Conservation (phyloP, 441 rosid species). For the Adansonia rubrostipa region DNA sequence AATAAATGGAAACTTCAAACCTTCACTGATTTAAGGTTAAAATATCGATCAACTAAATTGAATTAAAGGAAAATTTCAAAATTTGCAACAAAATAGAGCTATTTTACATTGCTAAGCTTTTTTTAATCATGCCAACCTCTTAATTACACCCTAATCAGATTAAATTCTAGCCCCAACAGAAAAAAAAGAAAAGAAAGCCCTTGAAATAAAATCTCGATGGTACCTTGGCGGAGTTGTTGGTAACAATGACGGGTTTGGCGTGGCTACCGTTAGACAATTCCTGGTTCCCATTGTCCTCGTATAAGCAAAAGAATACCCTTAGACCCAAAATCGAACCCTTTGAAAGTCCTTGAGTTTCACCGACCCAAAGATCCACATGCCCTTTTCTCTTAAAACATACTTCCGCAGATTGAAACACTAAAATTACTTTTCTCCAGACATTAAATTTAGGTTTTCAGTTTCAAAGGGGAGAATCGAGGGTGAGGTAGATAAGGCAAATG, state of each 20-base stretch:
- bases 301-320: slow-evolving; percentile 91
- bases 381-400: slow-evolving; percentile 38
- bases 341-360: slow-evolving; percentile 45
- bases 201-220: too few species aligned
- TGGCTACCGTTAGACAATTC: slow-evolving; percentile 65
- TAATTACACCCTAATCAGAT: not conserved
- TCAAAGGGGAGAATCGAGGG: too few species aligned
- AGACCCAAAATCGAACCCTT: slow-evolving; percentile 67
- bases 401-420: not conserved
- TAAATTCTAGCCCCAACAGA: not conserved
- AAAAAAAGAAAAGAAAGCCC: too few species aligned
- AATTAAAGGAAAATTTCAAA: too few species aligned
- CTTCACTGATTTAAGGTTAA: not conserved
- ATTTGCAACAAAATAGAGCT: not conserved
- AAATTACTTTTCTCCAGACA: not conserved
- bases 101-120: not conserved
- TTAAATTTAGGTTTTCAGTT: too few species aligned
- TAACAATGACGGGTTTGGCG: slow-evolving; percentile 18
- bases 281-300: slow-evolving; percentile 69
- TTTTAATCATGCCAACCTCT: not conserved
- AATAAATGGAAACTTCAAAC: not conserved
- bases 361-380: slow-evolving; percentile 84
- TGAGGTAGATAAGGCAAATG: too few species aligned
- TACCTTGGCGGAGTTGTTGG: too few species aligned
- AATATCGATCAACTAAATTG: too few species aligned